A percentile compares a stretch with the other conserved stretches of the same genome.
Evolutionary conservation across 129 eudicot genomes (phyloP).

Genomic region (Artemisia tridentata): DNA sequence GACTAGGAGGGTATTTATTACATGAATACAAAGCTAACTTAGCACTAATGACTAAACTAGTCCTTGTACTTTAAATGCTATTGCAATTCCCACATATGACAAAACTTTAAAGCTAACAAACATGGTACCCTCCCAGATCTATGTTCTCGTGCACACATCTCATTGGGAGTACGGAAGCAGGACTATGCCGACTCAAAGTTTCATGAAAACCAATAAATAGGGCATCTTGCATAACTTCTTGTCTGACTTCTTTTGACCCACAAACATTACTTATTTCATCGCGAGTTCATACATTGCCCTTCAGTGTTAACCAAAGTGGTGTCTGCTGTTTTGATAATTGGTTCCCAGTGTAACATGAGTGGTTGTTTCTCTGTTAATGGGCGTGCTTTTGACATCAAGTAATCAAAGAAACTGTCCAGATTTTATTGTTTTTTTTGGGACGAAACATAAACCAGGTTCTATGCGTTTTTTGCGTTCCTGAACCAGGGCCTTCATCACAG

Average conservation of each 20-base stretch:
- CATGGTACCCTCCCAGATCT: conserved; percentile 48
- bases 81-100: too few relatives aligned
- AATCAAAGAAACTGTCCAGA: conserved; percentile 27
- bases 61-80: too few relatives aligned
- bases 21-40: too few relatives aligned
- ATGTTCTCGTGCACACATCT: conserved; percentile 48
- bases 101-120: too few relatives aligned
- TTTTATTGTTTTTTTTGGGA: conserved; percentile 15
- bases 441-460: conserved; percentile 16
- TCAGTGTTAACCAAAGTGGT: conserved; percentile 44
- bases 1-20: too few relatives aligned
- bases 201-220: conserved; percentile 46
- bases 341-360: conserved; percentile 46
- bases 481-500: too few relatives aligned
- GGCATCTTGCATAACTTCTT: conserved; percentile 44
- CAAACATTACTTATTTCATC: conserved; percentile 40
- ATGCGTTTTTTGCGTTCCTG: conserved; percentile 29
- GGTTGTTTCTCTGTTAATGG: conserved; percentile 37
- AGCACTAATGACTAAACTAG: too few relatives aligned
- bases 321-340: conserved; percentile 46
- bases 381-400: conserved; percentile 36
- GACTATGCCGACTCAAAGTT: conserved; percentile 52
- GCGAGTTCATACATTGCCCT: conserved; percentile 58
- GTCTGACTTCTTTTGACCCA: conserved; percentile 44
- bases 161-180: conserved; percentile 44